Evolutionary conservation across 2,329 filamentous ascomycete species (phyloP).

Genomic region (Penicillium oxalicum): DNA sequence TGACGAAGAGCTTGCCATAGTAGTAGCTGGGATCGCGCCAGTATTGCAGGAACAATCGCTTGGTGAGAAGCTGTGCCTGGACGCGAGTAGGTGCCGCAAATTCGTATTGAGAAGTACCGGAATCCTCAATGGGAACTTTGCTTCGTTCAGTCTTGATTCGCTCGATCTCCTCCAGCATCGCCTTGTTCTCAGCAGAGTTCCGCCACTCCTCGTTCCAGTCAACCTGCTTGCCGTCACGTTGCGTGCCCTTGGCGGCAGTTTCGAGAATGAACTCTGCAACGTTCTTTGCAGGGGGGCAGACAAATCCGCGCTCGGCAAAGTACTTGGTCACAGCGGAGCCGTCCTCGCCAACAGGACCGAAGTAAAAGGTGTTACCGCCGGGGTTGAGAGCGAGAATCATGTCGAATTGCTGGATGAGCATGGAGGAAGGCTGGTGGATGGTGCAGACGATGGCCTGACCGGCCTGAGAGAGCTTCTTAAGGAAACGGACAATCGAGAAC

Average conservation of each 20-base stretch:
- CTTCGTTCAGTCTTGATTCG: constrained; percentile 55
- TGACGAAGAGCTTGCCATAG: constrained; percentile 69
- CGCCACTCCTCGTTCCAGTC: constrained; percentile 74
- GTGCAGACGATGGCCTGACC: constrained; percentile 69
- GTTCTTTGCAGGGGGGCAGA: constrained; percentile 61
- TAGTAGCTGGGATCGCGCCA: constrained; percentile 72
- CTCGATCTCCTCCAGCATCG: constrained; percentile 60
- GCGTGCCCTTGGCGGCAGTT: constrained; percentile 54
- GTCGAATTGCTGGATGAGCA: constrained; percentile 67
- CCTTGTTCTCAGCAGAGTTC: constrained; percentile 55
- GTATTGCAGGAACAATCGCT: constrained; percentile 65
- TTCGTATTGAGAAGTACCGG: constrained; percentile 42
- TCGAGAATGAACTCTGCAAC: constrained; percentile 63
- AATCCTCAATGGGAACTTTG: constrained; percentile 41
- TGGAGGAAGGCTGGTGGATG: constrained; percentile 65
- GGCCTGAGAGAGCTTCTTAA: constrained; percentile 60
- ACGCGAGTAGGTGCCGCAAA: constrained; percentile 60
- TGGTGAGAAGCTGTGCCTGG: constrained; percentile 62
- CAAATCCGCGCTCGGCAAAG: constrained; percentile 59
- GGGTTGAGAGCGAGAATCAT: constrained; percentile 65
- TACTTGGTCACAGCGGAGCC: constrained; percentile 61
- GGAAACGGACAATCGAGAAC: constrained; percentile 61
- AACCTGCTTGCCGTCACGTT: constrained; percentile 51
- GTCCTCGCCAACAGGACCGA: constrained; percentile 64
- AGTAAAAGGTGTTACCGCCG: constrained; percentile 67